Evolutionary conservation across 2,329 filamentous ascomycete genomes (phyloP).

Genomic region (Alternaria sp.): DNA sequence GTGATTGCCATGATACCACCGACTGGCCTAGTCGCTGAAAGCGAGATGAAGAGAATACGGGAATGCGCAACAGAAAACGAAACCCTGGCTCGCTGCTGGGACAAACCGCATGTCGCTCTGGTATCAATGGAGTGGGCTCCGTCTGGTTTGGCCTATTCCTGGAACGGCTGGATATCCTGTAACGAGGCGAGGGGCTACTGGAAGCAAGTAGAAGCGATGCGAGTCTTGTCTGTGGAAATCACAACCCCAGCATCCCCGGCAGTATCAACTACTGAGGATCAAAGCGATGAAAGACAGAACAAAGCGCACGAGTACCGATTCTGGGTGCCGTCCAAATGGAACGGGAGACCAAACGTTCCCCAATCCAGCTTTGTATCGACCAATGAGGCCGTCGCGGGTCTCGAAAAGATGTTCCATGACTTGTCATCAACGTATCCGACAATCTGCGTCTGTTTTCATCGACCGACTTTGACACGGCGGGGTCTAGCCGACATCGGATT

Average conservation of each 20-base stretch:
- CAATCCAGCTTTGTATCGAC: not conserved
- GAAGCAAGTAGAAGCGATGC: not conserved
- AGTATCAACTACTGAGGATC: not conserved
- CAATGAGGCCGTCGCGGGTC: not conserved
- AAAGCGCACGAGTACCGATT: not conserved
- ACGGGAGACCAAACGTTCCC: fast-evolving
- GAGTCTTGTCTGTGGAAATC: not conserved
- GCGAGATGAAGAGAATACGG: not conserved
- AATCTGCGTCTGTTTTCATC: not conserved
- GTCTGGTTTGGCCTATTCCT: not conserved
- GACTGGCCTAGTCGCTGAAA: not conserved
- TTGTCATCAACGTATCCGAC: not conserved
- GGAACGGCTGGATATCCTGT: not conserved
- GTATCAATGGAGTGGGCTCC: not conserved
- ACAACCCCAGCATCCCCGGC: not conserved
- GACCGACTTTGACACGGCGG: not conserved
- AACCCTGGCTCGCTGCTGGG: not conserved
- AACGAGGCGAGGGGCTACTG: not conserved
- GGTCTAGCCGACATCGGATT: not conserved
- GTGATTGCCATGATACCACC: not conserved
- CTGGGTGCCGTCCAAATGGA: not conserved
- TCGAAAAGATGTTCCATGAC: not conserved
- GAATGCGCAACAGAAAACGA: not conserved
- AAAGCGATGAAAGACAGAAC: not conserved
- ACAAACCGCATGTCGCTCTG: not conserved